Evolutionary conservation across 2,329 filamentous ascomycete genomes (phyloP), one percentile per base, ranked within the genome.

Genomic region (Paradendryphiella salina): DNA sequence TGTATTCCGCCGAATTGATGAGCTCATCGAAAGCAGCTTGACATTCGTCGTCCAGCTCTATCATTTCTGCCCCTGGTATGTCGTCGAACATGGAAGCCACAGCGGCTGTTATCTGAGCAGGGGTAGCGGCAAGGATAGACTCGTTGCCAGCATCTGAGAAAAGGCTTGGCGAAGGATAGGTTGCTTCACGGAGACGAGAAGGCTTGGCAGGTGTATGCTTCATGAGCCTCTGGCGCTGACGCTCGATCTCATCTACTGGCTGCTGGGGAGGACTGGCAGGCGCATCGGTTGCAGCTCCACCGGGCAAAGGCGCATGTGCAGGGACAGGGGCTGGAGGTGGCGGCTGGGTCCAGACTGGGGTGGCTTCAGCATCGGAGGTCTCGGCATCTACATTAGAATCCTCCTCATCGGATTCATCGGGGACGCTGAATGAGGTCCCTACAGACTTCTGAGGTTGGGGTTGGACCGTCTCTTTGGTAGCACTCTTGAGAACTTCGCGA

Each of bases 291-390:
- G 40, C 20, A 26, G 56, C 26, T 17, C 50, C 52, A 32, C 52
- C 54, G 23, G 70, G 70, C 14, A 73, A 56, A 2, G 66, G 62
- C 10, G 66, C 66, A 46, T 73, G 69, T 11, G 69, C 62, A 9
- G 71, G 70, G 8, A 64, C 65, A 8, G 71, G 70, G 18, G 71
- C 60, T 2, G 70, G 69, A 6, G 70, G 71, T 10, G 71, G 71
- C 15, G 65, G 50, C 41, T 73, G 68, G 1, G 69, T 72, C 66
- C 66, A 71, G 23, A 65, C 50, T 28, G 54, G 60, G 26, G 57
- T 47, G 10, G 49, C 52, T 17, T 57, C 54, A n/a, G 52, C 53
- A n/a, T 50, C 50, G n/a, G 59, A 46, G 20, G 51, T 54, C 20
- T 63, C 59, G 40, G 56, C 56, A 8, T 46, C 51, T 13, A 52